Evolutionary conservation across 148 eudicot genomes (phyloP).

Genomic region (Heliosperma pusillum): DNA sequence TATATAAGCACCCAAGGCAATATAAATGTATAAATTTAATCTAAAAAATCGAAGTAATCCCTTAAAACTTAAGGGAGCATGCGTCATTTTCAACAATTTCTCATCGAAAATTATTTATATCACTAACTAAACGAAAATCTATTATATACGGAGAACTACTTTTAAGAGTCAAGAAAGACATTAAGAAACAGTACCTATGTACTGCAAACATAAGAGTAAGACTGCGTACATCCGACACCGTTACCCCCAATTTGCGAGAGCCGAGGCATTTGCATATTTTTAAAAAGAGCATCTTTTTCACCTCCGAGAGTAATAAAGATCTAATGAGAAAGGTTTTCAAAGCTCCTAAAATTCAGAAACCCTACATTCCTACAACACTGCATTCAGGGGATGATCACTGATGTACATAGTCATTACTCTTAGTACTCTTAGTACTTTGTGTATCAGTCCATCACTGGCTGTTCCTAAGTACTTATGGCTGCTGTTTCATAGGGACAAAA

Average conservation of each 20-base stretch:
- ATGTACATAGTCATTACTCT: slow-evolving; percentile 10
- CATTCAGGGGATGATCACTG: slow-evolving; percentile 8
- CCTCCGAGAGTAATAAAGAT: not conserved
- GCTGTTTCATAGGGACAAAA: slow-evolving; percentile 15
- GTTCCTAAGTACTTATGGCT: not conserved
- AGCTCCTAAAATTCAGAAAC: slow-evolving; percentile 26
- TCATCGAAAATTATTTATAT: too few species aligned
- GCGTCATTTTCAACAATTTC: too few species aligned
- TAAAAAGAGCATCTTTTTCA: not conserved
- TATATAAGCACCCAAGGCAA: not conserved
- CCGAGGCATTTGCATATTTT: too few species aligned
- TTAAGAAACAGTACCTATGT: too few species aligned
- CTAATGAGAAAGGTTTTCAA: slow-evolving; percentile 5
- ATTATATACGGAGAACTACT: too few species aligned
- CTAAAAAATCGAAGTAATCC: too few species aligned
- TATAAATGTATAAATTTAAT: not conserved
- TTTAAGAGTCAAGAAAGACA: too few species aligned
- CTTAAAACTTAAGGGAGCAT: too few species aligned
- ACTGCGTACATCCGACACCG: too few species aligned
- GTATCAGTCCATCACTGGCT: slow-evolving; percentile 19
- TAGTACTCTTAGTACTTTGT: slow-evolving; percentile 12
- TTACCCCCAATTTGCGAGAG: too few species aligned
- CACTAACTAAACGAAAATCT: too few species aligned
- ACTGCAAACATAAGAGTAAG: too few species aligned
- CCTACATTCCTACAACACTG: not conserved